Percentiles rank a stretch among this genome's conserved stretches.
phyloP scores from a whole-genome alignment of 306 rosid genomes.

The Castanea sativa region DNA sequence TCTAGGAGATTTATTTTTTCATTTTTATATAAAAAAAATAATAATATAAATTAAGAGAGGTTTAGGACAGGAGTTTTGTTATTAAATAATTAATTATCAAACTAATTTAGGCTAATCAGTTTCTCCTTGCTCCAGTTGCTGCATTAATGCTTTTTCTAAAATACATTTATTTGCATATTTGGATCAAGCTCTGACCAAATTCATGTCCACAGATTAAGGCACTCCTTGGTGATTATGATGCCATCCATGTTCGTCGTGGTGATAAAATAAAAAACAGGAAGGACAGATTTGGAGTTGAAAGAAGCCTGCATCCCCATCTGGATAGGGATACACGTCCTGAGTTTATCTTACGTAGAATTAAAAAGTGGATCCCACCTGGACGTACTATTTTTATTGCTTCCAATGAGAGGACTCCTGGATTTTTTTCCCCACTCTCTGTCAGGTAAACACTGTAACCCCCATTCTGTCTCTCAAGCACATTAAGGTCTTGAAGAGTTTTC shows the following conservation, averaged over 20 bases:
- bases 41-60: neutral
- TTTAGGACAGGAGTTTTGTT: neutral
- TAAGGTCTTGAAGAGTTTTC: conserved; percentile 8
- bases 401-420: conserved; percentile 87
- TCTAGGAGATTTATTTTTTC: neutral
- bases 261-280: conserved; percentile 90
- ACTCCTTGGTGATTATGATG: conserved; percentile 63
- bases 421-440: conserved; percentile 79
- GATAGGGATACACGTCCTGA: conserved; percentile 91
- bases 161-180: neutral
- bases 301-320: conserved; percentile 86
- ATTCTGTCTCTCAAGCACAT: conserved; percentile 2
- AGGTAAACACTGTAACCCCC: conserved; percentile 39
- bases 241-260: conserved; percentile 98
- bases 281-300: conserved; percentile 76
- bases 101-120: neutral
- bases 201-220: conserved; percentile 47
- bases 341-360: conserved; percentile 70
- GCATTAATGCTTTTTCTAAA: neutral
- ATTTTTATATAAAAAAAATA: too few species aligned
- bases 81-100: neutral
- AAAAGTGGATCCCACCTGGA: conserved; percentile 86
- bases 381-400: conserved; percentile 88
- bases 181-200: conserved; percentile 17
- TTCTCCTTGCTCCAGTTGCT: neutral